Base-by-base conservation (phyloP, 2,329 filamentous ascomycete genomes). In the Fusarium udum region DNA sequence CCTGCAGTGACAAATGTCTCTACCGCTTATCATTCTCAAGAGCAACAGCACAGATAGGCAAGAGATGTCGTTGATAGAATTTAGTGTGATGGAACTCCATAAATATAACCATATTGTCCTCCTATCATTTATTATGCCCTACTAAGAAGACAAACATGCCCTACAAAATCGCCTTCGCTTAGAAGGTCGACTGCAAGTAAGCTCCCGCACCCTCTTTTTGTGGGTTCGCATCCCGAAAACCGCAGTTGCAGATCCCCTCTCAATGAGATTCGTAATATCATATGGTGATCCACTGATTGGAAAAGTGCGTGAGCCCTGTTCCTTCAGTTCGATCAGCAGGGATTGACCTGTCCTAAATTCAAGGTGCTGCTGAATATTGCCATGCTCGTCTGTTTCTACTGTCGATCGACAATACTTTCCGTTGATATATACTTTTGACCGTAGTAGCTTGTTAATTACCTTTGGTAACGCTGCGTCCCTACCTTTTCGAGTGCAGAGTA, bases 251-350 rank as follows among this genome's bases (percentile, higher is more conserved):
- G 42, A 24, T 36, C 61, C 61, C 24, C n/a, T 37, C 13, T 42
- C 13, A 48, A 64, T 28, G 4, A 64, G 61, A n/a, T 36, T 45
- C 13, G 37, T 15, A 20, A 64, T 34, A 43, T n/a, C 31, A 9
- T 64, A 59, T 13, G 61, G 61, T 11, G 61, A 59, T 22, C 61
- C 53, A 28, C 61, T 64, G 10, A 64, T 28, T 37, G 61, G 61
- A 42, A 64, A 59, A 9, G 61, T 28, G 39, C 15, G 31, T 22
- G 9, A 39, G 31, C 53, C 61, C 32, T 59, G 14, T 31, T 64
- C 61, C 34, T 45, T 64, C 10, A 64, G 24, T 49, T 64, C 61
- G n/a, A 64, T 64, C 26, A 52, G 46, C 18, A 64, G 36, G 22
- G 61, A 37, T 32, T 58, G 26, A 28, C 31, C 61, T 13, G 53